These are phyloP conservation scores for Colletotrichum sp. DNA, from an alignment of 2,329 filamentous ascomycete species.

Conservation along the genomic window DNA sequence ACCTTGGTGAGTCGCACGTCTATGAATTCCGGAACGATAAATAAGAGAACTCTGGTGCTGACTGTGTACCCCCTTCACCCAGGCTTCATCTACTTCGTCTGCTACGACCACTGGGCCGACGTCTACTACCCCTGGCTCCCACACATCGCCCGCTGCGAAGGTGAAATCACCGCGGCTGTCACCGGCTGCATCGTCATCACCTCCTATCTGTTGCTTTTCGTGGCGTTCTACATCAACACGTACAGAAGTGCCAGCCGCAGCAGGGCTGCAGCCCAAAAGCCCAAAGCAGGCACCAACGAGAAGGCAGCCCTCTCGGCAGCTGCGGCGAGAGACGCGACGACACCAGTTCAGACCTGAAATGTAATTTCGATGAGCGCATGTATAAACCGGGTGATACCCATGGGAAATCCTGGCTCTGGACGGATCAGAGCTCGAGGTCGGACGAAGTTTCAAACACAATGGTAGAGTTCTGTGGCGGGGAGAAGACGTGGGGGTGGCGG, in stretches of 20 bases:
- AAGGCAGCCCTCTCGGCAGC: background rate
- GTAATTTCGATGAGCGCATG: background rate
- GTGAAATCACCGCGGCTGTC: constrained; percentile 80
- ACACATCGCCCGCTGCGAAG: constrained; percentile 73
- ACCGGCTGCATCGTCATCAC: constrained; percentile 75
- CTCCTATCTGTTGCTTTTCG: constrained; percentile 79
- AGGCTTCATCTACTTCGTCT: constrained; percentile 67
- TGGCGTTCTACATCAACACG: constrained; percentile 75
- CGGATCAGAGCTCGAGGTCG: background rate
- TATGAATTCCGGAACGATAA: background rate
- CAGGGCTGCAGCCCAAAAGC: background rate
- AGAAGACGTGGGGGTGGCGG: background rate
- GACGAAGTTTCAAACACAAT: background rate
- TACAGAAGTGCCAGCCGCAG: constrained; percentile 6
- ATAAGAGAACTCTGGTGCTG: background rate
- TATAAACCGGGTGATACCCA: background rate
- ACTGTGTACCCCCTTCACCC: background rate
- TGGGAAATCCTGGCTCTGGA: background rate
- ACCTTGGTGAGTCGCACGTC: constrained; percentile 69
- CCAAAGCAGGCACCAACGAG: background rate
- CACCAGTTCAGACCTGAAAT: background rate
- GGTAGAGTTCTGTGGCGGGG: background rate
- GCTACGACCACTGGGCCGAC: constrained; percentile 78
- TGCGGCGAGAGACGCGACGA: background rate
- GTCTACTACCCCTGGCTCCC: constrained; percentile 74